Evolutionary conservation across 208 protist genomes (phyloP), one percentile per base, ranked within the genome.

Genomic region (Acanthamoeba lenticulata): DNA sequence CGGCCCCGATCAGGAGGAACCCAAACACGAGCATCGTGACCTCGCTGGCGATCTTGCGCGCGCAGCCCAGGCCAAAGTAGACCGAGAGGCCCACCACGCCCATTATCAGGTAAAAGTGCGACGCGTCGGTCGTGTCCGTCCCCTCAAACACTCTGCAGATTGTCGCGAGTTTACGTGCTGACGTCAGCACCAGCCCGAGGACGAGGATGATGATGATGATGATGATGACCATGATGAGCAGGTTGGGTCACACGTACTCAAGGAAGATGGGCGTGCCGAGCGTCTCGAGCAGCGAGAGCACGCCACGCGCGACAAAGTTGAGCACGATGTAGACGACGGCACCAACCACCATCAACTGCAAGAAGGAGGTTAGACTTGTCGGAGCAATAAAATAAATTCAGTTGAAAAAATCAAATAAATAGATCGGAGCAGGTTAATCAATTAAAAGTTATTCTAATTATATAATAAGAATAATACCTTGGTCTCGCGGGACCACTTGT

Each of bases 261-360:
- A 85, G 74, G 74, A 85, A 85, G 19, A 69, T 21, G 5, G 55
- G 52, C 2, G 52, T 69, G 45, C 45, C 83, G 21, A 69, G 52
- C 32, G 83, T 90, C 38, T 90, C 83, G 34, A 90, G 83, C 0
- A 90, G 52, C 7, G 83, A 60, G 40, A 90, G 45, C 19, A 90
- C 83, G 52, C 83, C 83, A 1, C 83, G 83, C 27, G 52, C 83
- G 11, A 90, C 83, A 57, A 90, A 90, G 32, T 90, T 90, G 36
- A 90, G 40, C 13, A 60, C 7, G 27, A 90, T 90, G 67, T 47
- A 90, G 13, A 90, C 52, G 42, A 42, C 1, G 11, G 55, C 55
- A 29, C 83, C 83, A 27, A 90, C 83, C 36, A 90, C 45, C 45
- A 69, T 90, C 52, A 90, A 45, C 83, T 85, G 44, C 69, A 79